These are phyloP conservation scores for Adansonia madagascariensis DNA, from an alignment of 441 rosid genomes.

Conservation along the genomic window DNA sequence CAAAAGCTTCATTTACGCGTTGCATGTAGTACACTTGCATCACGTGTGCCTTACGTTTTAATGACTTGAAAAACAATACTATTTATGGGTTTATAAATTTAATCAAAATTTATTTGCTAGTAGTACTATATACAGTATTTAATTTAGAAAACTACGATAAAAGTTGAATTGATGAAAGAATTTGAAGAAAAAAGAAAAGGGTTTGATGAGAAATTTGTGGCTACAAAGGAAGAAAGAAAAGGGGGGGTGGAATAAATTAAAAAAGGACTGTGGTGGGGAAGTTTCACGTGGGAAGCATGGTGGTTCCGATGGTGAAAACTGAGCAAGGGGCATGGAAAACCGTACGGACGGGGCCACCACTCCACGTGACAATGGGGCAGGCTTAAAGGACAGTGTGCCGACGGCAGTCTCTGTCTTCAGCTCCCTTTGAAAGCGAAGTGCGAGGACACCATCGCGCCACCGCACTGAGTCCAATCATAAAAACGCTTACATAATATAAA, in stretches of 20 bases:
- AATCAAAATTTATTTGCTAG: neutral
- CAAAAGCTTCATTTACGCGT: neutral
- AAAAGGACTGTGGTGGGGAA: neutral
- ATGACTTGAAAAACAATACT: neutral
- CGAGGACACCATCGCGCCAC: neutral
- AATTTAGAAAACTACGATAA: neutral
- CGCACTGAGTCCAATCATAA: neutral
- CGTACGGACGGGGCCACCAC: conserved; percentile 32
- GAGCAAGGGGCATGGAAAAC: neutral
- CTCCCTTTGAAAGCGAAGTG: neutral
- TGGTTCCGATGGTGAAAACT: conserved; percentile 1
- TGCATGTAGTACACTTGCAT: neutral
- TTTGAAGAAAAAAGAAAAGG: neutral
- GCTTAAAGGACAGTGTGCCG: neutral
- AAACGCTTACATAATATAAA: neutral
- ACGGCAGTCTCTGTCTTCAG: neutral
- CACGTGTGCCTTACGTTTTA: neutral
- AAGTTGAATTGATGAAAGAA: neutral
- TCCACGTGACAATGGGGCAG: conserved; percentile 33
- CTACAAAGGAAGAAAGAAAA: neutral
- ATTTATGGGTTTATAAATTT: neutral
- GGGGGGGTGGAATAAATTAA: neutral
- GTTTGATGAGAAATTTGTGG: neutral
- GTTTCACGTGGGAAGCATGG: conserved; percentile 36
- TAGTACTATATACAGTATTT: neutral